Conservation (phyloP, 2,329 filamentous ascomycete genomes). For the Trichophyton verrucosum region DNA sequence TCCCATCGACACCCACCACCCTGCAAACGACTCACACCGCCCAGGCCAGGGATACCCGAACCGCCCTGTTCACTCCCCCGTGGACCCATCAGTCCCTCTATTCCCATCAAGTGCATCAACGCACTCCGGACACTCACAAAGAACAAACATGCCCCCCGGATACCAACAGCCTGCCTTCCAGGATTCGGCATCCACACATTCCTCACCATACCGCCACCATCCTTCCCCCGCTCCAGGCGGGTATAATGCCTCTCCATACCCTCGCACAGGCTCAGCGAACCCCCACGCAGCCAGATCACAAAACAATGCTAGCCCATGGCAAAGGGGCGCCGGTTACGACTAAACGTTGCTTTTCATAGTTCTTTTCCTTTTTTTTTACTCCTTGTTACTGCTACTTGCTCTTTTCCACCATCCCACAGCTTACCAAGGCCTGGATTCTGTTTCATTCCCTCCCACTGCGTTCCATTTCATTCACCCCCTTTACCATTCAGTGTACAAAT, state of each 20-base stretch:
- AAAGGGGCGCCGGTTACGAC: constrained; percentile 53
- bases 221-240: constrained; percentile 25
- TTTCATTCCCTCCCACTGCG: no score
- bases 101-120: constrained; percentile 34
- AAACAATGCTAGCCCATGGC: constrained; percentile 51
- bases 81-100: constrained; percentile 35
- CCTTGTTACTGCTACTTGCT: constrained; percentile 3
- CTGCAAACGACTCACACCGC: neutral
- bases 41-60: constrained; percentile 18
- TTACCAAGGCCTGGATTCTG: no score
- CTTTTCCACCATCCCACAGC: no score
- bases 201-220: constrained; percentile 15
- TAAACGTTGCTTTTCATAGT: constrained; percentile 1
- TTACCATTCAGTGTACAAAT: neutral
- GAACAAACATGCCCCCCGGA: constrained; percentile 22
- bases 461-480: no score
- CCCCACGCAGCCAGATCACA: constrained; percentile 31
- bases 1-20: constrained; percentile 20
- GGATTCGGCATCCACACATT: constrained; percentile 9
- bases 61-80: constrained; percentile 37
- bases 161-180: constrained; percentile 22
- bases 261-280: constrained; percentile 21
- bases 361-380: neutral
- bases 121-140: constrained; percentile 21
- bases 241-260: constrained; percentile 23